phyloP scores from a whole-genome alignment of 176 grass and related monocot genomes.

The Bothriochloa decipiens region DNA sequence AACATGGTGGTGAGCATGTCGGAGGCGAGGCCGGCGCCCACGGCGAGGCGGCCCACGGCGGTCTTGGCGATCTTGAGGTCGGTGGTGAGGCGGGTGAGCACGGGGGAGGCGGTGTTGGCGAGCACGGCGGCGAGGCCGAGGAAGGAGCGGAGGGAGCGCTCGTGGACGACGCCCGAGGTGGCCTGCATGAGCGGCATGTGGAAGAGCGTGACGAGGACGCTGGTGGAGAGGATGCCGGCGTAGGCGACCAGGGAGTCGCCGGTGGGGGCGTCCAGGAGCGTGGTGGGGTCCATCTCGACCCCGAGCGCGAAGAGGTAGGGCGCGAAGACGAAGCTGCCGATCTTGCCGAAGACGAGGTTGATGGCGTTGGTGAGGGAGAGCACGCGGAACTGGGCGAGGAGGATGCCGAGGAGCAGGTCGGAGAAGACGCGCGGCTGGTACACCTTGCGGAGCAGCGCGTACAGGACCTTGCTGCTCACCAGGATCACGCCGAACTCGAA shows the following conservation, averaged over 20 bases:
- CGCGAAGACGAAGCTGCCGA: conserved; percentile 57
- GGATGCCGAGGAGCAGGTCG: conserved; percentile 71
- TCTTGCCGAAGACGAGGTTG: conserved; percentile 58
- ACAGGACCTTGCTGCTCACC: conserved; percentile 60
- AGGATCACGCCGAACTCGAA: conserved; percentile 59
- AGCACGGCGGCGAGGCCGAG: conserved; percentile 56
- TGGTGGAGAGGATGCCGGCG: conserved; percentile 64
- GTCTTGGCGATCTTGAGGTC: conserved; percentile 87
- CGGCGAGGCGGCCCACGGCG: conserved; percentile 56
- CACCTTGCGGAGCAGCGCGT: conserved; percentile 56
- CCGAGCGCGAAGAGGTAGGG: conserved; percentile 76
- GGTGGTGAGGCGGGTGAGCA: conserved; percentile 71
- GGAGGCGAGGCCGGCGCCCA: conserved; percentile 62
- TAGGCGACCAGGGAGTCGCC: conserved; percentile 57
- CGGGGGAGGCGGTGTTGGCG: conserved; percentile 57
- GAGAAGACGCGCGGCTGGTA: conserved; percentile 77
- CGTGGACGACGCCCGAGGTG: conserved; percentile 41
- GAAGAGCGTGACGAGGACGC: conserved; percentile 47
- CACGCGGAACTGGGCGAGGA: conserved; percentile 45
- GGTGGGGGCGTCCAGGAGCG: conserved; percentile 48
- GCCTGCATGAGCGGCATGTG: conserved; percentile 46
- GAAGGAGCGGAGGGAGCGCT: conserved; percentile 48
- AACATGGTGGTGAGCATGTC: conserved; percentile 71
- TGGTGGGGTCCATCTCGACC: conserved; percentile 76
- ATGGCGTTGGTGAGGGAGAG: conserved; percentile 49